phyloP scores from a whole-genome alignment of 768 basidiomycete genomes.

The Mycena metata region DNA sequence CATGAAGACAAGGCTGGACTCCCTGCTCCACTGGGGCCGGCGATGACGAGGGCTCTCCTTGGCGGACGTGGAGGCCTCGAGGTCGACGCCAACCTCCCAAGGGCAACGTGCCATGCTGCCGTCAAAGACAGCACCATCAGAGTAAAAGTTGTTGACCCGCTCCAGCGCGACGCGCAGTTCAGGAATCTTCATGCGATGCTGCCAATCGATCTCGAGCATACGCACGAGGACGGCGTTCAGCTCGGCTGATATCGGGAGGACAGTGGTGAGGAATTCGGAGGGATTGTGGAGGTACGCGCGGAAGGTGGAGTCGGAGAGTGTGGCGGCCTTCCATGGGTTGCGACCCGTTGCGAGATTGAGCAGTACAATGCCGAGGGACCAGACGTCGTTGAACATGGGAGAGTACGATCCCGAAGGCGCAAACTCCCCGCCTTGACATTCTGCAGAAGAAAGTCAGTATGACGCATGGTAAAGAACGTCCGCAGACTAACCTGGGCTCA shows the following conservation, averaged over 20 bases:
- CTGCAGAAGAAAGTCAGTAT: conserved; percentile 58
- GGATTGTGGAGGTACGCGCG: conserved; percentile 87
- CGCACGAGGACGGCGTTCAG: conserved; percentile 81
- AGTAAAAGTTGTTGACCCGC: conserved; percentile 75
- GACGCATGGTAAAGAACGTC: conserved; percentile 25
- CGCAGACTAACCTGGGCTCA: conserved; percentile 84
- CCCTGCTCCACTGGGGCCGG: conserved; percentile 59
- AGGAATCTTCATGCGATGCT: conserved; percentile 61
- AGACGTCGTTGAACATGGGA: conserved; percentile 92
- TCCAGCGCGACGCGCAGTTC: conserved; percentile 72
- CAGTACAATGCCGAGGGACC: conserved; percentile 96
- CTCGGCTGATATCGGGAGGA: conserved; percentile 84
- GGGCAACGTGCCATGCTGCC: conserved; percentile 84
- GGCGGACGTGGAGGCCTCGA: conserved; percentile 53
- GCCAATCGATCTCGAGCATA: conserved; percentile 81
- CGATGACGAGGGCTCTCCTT: conserved; percentile 43
- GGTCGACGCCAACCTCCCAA: conserved; percentile 79
- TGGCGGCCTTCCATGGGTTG: conserved; percentile 96
- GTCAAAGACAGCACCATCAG: conserved; percentile 81
- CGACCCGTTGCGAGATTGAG: conserved; percentile 95
- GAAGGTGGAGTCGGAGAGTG: conserved; percentile 87
- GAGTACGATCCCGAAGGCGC: conserved; percentile 80
- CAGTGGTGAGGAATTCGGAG: conserved; percentile 82
- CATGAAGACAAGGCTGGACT: conserved; percentile 47
- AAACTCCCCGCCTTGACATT: conserved; percentile 87